Evolutionary conservation across 2,329 filamentous ascomycete species (phyloP), one percentile per base, ranked within the genome.

Genomic region (Samsoniella hepiali): DNA sequence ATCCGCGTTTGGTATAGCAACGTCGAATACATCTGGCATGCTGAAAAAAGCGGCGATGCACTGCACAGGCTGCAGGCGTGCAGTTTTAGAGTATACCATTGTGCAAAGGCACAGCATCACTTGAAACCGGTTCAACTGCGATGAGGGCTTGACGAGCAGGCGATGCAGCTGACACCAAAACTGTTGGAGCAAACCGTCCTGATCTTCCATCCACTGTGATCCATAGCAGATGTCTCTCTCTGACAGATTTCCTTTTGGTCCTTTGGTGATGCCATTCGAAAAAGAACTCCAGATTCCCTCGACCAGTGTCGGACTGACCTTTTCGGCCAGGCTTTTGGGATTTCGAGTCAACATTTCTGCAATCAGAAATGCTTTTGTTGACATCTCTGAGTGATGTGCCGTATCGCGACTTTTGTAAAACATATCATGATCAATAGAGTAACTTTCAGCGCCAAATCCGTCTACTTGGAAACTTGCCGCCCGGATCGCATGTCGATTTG

Each of bases 371-470:
- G 44, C 42, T 17, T 17, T 36, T 1, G 4, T 31, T 5, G 59
- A 62, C 13, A 9, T 3, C 3, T 1, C 3, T 1, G 50, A 29
- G 27, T 49, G n/a, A 5, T 31, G 27, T 3, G 2, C 36, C 1
- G 6, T 51, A n/a, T 62, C 59, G 5, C 59, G 59, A 32, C 42
- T 44, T 6, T 15, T 2, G 8, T 62, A 62, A 5, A 34, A 11
- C 1, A 17, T 10, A 34, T 62, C 59, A 6, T 40, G 31, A 15
- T 49, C 5, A 13, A 15, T 22, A 7, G 51, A 15, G n/a, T 50
- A 34, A 34, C 56, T 55, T n/a, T 62, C 59, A 2, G 31, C 59
- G 22, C 59, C 59, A 27, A 62, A 62, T 11, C 51, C 59, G 17
- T 50, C 7, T 51, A 62, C 59, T 7, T 56, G 59, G 42, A 56